Evolutionary conservation across 768 basidiomycete species (phyloP), one percentile per base, ranked within the genome.

Genomic region (Trametes meyenii): DNA sequence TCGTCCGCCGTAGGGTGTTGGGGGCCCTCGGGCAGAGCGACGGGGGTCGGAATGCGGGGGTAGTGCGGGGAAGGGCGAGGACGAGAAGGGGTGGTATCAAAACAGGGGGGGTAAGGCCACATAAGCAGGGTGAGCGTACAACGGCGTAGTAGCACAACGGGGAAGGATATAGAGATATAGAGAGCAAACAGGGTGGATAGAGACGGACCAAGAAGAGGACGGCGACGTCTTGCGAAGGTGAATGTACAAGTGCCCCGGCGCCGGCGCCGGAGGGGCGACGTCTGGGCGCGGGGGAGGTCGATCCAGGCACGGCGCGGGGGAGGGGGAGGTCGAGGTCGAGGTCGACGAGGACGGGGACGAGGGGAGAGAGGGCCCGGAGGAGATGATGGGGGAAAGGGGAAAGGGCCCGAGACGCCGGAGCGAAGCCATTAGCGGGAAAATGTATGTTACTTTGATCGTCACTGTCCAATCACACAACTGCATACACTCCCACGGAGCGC

Each of bases 381-480:
- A 14, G 13, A 50, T 6, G 42, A 53, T 44, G 24, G 62, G 50
- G 35, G 52, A 17, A 19, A 33, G 12, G n/a, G 49, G 39, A 45
- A 23, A 26, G 42, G 29, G 55, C 17, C 50, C 55, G 54, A 43
- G 52, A 23, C 23, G 40, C 38, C 33, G 61, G 50, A 23, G 38
- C 23, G 39, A n/a, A 51, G 52, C 49, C 21, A 64, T 60, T 64
- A 64, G 54, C 42, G 58, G 54, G 46, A 35, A 60, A 63, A 60
- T 48, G 24, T 64, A 64, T 42, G 19, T 40, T 60, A 55, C 58
- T 60, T 59, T 58, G 62, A 58, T 58, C 57, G 50, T 36, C 29
- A 48, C 26, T 33, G 58, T 60, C 58, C 62, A 55, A 64, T 59
- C 58, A 64, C 24, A 44, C 53, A 38, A 55, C 55, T 50, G 43